Conservation (phyloP, 1,284 basidiomycete genomes). For the Ganoderma meredithae region DNA sequence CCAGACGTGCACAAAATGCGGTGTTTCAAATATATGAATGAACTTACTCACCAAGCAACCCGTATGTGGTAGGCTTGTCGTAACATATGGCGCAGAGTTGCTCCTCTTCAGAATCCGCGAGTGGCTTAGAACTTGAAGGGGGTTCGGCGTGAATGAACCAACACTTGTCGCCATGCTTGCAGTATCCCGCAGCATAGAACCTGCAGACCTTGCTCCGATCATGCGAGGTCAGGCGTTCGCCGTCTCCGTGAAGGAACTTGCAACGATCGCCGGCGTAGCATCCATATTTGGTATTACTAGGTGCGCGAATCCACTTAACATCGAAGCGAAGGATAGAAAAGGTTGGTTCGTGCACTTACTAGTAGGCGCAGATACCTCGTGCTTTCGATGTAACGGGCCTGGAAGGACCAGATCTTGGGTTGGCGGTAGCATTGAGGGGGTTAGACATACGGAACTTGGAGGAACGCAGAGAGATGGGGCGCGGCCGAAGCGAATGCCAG, state of each 20-base stretch:
- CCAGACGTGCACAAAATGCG: background rate
- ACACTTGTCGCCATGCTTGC: slow-evolving; percentile 68
- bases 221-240: slow-evolving; percentile 64
- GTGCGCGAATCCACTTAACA: slow-evolving; percentile 9
- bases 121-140: slow-evolving; percentile 33
- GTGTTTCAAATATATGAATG: background rate
- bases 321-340: background rate
- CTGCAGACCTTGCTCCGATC: slow-evolving; percentile 73
- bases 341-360: slow-evolving; percentile 22
- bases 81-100: slow-evolving; percentile 71
- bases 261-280: slow-evolving; percentile 71
- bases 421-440: background rate
- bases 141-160: slow-evolving; percentile 71
- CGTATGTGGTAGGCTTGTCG: slow-evolving; percentile 72
- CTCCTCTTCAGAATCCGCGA: slow-evolving; percentile 45
- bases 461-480: background rate
- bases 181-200: slow-evolving; percentile 71
- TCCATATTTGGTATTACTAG: slow-evolving; percentile 55
- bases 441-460: slow-evolving; percentile 18
- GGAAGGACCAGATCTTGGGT: background rate
- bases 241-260: slow-evolving; percentile 75
- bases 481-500: slow-evolving; percentile 6
- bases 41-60: slow-evolving; percentile 60
- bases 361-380: slow-evolving; percentile 35
- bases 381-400: slow-evolving; percentile 58